Evolutionary conservation across 176 grass and related monocot genomes (phyloP).

Genomic region (Aechmea fasciata): DNA sequence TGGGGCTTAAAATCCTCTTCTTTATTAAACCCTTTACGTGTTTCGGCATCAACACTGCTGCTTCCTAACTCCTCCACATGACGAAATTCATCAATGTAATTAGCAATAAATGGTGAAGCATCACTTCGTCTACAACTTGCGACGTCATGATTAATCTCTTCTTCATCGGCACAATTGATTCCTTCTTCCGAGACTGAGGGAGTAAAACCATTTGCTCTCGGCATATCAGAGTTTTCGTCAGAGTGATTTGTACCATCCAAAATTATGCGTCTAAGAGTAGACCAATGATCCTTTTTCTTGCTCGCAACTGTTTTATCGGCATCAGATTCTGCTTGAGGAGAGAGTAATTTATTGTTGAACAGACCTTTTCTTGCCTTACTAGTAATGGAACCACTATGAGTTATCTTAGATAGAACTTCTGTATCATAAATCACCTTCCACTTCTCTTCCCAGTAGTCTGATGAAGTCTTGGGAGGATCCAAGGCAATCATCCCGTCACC

Average conservation of each 20-base stretch:
- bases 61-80: slow-evolving; percentile 16
- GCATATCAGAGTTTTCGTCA: slow-evolving; percentile 32
- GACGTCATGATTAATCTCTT: slow-evolving; percentile 14
- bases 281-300: slow-evolving; percentile 16
- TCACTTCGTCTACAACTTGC: slow-evolving; percentile 23
- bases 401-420: slow-evolving; percentile 18
- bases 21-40: slow-evolving; percentile 22
- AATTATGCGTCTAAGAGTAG: slow-evolving; percentile 24
- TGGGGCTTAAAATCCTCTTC: slow-evolving; percentile 4
- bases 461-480: slow-evolving; percentile 7
- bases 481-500: slow-evolving; percentile 1
- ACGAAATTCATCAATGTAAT: slow-evolving; percentile 26
- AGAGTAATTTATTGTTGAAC: slow-evolving; percentile 29
- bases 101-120: slow-evolving; percentile 23
- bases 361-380: slow-evolving; percentile 42
- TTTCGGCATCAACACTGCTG: slow-evolving; percentile 13
- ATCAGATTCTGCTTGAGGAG: slow-evolving; percentile 10
- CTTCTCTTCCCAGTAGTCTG: slow-evolving; percentile 91
- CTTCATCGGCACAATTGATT: neutral
- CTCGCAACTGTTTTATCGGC: neutral
- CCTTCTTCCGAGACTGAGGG: slow-evolving; percentile 10
- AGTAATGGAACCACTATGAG: slow-evolving; percentile 11
- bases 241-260: slow-evolving; percentile 11
- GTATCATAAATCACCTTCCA: slow-evolving; percentile 72
- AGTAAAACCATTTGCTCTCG: slow-evolving; percentile 14